Conservation (phyloP, 1,284 basidiomycete genomes). For the Fomitopsis pinicola region DNA sequence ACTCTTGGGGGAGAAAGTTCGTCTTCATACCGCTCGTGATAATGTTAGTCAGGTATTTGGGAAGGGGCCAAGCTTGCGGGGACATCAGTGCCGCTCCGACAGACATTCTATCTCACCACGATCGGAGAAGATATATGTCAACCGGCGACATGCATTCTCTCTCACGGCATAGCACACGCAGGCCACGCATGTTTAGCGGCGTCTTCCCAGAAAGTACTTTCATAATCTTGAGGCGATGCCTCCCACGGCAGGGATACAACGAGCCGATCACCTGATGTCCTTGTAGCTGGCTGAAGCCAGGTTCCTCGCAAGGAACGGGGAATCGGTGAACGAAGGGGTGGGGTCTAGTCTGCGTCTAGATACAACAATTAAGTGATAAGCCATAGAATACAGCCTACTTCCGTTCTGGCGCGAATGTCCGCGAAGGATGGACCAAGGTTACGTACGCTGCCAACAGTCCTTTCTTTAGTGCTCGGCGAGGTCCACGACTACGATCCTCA, state of each 20-base stretch:
- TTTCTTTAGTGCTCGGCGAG: neutral
- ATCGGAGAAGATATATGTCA: neutral
- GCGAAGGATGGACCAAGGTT: neutral
- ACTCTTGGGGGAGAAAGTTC: neutral
- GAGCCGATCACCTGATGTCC: no score
- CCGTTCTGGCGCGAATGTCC: neutral
- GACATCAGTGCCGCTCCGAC: neutral
- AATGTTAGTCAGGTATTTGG: neutral
- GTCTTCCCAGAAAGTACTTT: neutral
- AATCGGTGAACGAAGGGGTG: neutral
- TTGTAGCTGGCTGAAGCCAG: neutral
- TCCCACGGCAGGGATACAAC: neutral
- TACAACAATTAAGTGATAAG: conserved; percentile 4
- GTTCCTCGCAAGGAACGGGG: neutral
- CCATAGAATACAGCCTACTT: neutral
- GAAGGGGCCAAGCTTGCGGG: neutral
- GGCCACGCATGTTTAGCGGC: neutral
- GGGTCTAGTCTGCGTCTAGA: neutral
- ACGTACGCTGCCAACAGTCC: neutral
- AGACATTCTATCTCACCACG: neutral
- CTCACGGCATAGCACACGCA: neutral
- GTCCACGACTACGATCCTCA: neutral
- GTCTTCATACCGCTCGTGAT: neutral
- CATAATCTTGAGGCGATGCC: neutral
- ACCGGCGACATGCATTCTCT: neutral